phyloP scores from a whole-genome alignment of 2,329 filamentous ascomycete genomes.

The Mariannaea elegans region DNA sequence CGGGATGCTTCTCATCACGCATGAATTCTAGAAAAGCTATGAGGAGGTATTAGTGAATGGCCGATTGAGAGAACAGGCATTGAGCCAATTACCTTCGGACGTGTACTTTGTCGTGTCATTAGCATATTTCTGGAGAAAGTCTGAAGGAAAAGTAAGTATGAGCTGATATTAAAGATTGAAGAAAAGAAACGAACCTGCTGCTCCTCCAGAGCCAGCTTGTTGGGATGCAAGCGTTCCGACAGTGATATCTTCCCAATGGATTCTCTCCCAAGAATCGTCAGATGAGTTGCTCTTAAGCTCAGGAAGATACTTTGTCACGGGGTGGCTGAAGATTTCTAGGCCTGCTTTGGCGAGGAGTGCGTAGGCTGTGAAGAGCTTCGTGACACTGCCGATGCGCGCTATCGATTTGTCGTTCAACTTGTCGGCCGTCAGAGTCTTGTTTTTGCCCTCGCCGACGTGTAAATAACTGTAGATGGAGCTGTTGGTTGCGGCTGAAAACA shows the following conservation, averaged over 20 bases:
- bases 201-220: constrained; percentile 32
- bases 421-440: constrained; percentile 25
- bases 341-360: constrained; percentile 28
- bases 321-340: constrained; percentile 26
- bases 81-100: not conserved
- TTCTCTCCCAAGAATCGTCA: not conserved
- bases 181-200: too few species aligned
- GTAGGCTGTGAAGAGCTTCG: constrained; percentile 29
- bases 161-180: too few species aligned
- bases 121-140: not conserved
- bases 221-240: constrained; percentile 30
- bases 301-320: constrained; percentile 28
- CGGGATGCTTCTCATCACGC: constrained; percentile 24
- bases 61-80: not conserved
- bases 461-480: constrained; percentile 35
- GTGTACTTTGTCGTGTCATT: not conserved
- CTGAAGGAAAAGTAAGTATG: not conserved
- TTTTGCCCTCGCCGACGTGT: constrained; percentile 26
- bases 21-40: constrained; percentile 21
- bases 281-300: constrained; percentile 26
- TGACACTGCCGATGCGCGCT: constrained; percentile 25
- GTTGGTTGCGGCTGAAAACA: constrained; percentile 39
- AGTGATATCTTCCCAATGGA: constrained; percentile 32
- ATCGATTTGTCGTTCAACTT: constrained; percentile 28
- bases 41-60: not conserved